These are phyloP conservation scores for Hanseniaspora valbyensis DNA, from an alignment of 805 yeast species.

Conservation along the genomic window DNA sequence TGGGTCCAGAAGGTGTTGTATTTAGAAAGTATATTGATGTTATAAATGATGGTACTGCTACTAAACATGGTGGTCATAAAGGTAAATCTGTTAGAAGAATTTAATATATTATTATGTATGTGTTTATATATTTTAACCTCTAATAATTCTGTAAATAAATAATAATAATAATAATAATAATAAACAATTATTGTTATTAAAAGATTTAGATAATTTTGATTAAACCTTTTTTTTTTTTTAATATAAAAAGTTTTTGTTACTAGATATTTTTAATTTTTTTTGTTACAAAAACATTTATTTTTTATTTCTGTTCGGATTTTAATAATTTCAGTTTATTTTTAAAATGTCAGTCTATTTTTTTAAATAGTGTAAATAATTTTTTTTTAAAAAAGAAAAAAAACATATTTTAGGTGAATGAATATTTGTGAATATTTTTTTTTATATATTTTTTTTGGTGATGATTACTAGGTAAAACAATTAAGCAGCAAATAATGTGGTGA, in stretches of 20 bases:
- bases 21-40: conserved; percentile 58
- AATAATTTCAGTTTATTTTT: not conserved
- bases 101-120: not conserved
- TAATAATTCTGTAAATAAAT: not conserved
- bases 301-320: not conserved
- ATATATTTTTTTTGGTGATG: no score
- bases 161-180: no score
- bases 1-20: conserved; percentile 75
- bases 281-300: not conserved
- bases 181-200: no score
- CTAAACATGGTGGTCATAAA: conserved; percentile 88
- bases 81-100: conserved; percentile 58
- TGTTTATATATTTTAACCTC: not conserved
- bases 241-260: no score
- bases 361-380: not conserved
- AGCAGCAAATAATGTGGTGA: no score
- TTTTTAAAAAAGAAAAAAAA: not conserved
- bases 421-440: no score
- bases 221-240: no score
- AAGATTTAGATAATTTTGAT: no score
- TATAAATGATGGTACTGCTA: conserved; percentile 64
- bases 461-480: no score
- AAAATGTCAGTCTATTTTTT: not conserved
- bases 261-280: not conserved
- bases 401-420: no score